Conservation (phyloP, 1,284 basidiomycete species). For the Macrocystidia cucumis region DNA sequence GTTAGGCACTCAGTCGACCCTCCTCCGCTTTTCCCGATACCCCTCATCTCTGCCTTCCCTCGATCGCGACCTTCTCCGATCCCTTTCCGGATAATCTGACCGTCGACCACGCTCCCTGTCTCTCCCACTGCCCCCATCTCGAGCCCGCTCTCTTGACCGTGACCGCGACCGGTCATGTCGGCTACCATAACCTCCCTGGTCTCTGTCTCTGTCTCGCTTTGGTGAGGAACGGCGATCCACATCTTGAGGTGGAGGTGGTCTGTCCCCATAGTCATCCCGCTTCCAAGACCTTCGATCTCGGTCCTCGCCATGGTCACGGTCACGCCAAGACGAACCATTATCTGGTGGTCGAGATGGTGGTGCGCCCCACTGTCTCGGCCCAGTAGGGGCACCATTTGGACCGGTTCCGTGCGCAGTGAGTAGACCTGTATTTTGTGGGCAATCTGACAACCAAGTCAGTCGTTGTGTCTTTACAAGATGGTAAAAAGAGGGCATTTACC, state of each 20-base stretch:
- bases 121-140: conserved; percentile 7
- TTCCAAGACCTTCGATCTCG: conserved; percentile 11
- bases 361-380: conserved; percentile 32
- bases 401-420: conserved; percentile 37
- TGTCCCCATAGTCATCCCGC: conserved; percentile 7
- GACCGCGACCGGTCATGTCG: conserved; percentile 29
- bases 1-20: conserved; percentile 20
- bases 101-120: conserved; percentile 6
- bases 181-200: no score
- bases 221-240: conserved; percentile 17
- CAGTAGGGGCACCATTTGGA: conserved; percentile 35
- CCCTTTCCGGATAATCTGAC: conserved; percentile 11
- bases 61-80: conserved; percentile 23
- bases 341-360: no score
- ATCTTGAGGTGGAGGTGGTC: conserved; percentile 10
- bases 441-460: conserved; percentile 38
- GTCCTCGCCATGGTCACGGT: conserved; percentile 19
- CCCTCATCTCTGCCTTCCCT: conserved; percentile 29
- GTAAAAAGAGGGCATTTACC: conserved; percentile 32
- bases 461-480: conserved; percentile 1
- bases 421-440: conserved; percentile 60
- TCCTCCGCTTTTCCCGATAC: conserved; percentile 30
- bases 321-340: conserved; percentile 33
- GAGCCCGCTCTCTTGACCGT: conserved; percentile 9
- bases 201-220: no score